phyloP scores from a whole-genome alignment of 2,329 filamentous ascomycete genomes.

The Hypoxylon rubiginosum region DNA sequence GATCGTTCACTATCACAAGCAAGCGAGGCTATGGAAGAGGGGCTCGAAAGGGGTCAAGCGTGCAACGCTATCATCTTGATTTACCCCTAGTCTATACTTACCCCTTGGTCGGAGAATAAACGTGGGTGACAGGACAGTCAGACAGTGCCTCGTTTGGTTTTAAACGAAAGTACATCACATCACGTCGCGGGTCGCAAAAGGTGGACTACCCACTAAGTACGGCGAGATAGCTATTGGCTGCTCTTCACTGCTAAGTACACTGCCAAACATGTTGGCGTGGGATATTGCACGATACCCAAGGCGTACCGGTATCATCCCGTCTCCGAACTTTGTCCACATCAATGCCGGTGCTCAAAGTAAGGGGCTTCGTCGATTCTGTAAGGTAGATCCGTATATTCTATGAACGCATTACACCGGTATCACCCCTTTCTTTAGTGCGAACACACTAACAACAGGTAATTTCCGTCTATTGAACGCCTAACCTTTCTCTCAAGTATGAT shows the following conservation, averaged over 20 bases:
- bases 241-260: slow-evolving; percentile 1
- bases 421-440: slow-evolving; percentile 7
- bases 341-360: not conserved
- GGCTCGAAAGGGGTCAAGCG: slow-evolving; percentile 18
- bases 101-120: slow-evolving; percentile 37
- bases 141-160: slow-evolving; percentile 14
- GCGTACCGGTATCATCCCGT: not conserved
- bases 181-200: slow-evolving; percentile 15
- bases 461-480: slow-evolving; percentile 11
- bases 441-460: slow-evolving; percentile 2
- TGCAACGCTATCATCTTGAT: slow-evolving; percentile 7
- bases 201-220: slow-evolving; percentile 7
- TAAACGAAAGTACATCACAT: slow-evolving; percentile 27
- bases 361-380: not conserved
- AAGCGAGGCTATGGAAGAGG: slow-evolving; percentile 22
- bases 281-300: not conserved
- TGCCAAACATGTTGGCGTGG: slow-evolving; percentile 6
- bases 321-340: slow-evolving; percentile 1
- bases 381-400: slow-evolving; percentile 16
- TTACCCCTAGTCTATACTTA: slow-evolving; percentile 18
- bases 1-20: slow-evolving; percentile 21
- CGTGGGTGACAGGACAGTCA: slow-evolving; percentile 20
- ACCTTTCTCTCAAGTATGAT: not conserved
- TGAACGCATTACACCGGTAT: slow-evolving; percentile 1
- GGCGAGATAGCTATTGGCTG: slow-evolving; percentile 16